phyloP scores from a whole-genome alignment of 1,139 yeast genomes.

The Sugiyamaella novakii region DNA sequence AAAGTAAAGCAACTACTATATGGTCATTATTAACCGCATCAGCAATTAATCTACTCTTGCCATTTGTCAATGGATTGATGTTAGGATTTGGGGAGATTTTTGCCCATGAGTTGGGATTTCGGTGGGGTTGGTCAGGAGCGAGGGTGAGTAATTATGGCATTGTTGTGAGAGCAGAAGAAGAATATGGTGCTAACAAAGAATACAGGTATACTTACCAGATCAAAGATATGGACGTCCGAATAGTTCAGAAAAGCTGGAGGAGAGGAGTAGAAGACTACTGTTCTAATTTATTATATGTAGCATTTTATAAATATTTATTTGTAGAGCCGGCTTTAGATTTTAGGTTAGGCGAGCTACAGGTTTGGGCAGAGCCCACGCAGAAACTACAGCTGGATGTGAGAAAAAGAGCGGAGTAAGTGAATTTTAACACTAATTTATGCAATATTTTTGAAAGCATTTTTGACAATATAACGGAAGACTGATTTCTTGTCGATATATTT shows the following conservation, averaged over 20 bases:
- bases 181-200: slow-evolving; percentile 7
- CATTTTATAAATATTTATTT: slow-evolving; percentile 8
- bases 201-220: slow-evolving; percentile 22
- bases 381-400: background rate
- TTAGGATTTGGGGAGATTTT: slow-evolving; percentile 94
- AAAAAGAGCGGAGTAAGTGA: no score
- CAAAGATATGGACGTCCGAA: slow-evolving; percentile 17
- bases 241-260: slow-evolving; percentile 4
- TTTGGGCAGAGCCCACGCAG: background rate
- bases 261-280: slow-evolving; percentile 6
- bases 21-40: slow-evolving; percentile 23
- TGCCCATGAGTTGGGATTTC: slow-evolving; percentile 90
- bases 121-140: slow-evolving; percentile 78
- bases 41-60: slow-evolving; percentile 76
- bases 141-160: slow-evolving; percentile 43
- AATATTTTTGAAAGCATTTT: slow-evolving; percentile 64
- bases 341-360: no score
- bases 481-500: slow-evolving; percentile 63
- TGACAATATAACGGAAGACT: slow-evolving; percentile 67
- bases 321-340: no score
- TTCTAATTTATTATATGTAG: slow-evolving; percentile 9
- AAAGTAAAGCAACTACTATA: slow-evolving; percentile 12
- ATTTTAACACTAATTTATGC: slow-evolving; percentile 50
- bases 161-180: background rate
- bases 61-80: slow-evolving; percentile 93